phyloP scores from a whole-genome alignment of 73 alveolate species.

The Tetrahymena elliotti region DNA sequence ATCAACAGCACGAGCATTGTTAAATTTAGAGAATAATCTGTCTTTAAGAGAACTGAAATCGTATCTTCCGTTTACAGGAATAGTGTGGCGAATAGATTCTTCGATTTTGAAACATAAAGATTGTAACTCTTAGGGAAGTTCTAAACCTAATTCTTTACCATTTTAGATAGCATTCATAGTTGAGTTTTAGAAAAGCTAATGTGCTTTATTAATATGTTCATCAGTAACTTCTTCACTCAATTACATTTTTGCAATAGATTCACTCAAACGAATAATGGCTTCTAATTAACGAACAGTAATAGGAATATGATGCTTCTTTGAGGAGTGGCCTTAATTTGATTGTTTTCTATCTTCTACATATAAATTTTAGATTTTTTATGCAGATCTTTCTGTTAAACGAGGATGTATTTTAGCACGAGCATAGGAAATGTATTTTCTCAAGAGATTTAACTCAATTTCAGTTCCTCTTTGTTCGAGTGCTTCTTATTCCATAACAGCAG shows the following conservation, averaged over 20 bases:
- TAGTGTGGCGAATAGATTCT: conserved; percentile 85
- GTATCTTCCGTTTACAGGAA: conserved; percentile 62
- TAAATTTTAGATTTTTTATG: conserved; percentile 75
- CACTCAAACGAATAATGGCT: conserved; percentile 98
- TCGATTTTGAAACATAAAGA: conserved; percentile 72
- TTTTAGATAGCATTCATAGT: conserved; percentile 91
- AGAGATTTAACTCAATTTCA: conserved; percentile 64
- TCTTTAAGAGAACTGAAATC: not conserved
- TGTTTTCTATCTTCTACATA: conserved; percentile 91
- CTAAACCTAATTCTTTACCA: conserved; percentile 62
- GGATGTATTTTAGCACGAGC: conserved; percentile 82
- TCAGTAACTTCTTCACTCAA: conserved; percentile 78
- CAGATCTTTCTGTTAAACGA: conserved; percentile 88
- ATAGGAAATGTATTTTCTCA: conserved; percentile 89
- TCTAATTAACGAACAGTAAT: conserved; percentile 99
- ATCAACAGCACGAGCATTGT: not conserved
- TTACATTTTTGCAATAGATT: conserved; percentile 97
- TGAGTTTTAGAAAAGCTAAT: conserved; percentile 94
- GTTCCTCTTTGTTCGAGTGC: conserved; percentile 50
- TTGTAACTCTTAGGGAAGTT: conserved; percentile 66
- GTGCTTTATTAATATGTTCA: conserved; percentile 98
- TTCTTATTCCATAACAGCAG: conserved; percentile 57
- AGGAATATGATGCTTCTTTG: conserved; percentile 78
- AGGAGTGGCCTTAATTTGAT: conserved; percentile 48
- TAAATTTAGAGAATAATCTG: not conserved